These are phyloP conservation scores for Falciphora oryzae DNA, from an alignment of 2,329 filamentous ascomycete genomes.

Conservation along the genomic window DNA sequence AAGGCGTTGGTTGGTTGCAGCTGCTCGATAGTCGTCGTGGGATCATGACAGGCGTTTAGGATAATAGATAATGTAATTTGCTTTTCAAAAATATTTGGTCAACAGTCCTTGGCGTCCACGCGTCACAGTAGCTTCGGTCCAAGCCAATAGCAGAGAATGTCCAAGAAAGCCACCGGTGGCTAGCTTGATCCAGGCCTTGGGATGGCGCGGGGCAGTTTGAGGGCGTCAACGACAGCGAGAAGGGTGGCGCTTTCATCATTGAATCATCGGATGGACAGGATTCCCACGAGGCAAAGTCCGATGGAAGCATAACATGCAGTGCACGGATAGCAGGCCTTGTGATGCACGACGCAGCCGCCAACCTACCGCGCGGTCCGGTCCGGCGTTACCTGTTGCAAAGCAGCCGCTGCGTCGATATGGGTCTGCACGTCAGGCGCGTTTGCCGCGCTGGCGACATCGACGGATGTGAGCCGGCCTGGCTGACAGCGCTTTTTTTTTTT, in stretches of 20 bases:
- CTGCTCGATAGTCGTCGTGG: background rate
- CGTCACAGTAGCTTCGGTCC: background rate
- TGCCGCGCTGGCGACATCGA: no score
- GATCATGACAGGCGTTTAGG: conserved; percentile 2
- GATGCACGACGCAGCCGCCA: background rate
- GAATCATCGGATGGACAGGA: background rate
- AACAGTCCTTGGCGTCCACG: background rate
- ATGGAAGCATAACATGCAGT: background rate
- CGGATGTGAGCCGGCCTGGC: no score
- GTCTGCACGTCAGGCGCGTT: background rate
- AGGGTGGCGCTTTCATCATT: background rate
- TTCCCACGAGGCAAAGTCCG: no score
- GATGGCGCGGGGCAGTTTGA: no score
- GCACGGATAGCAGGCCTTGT: background rate
- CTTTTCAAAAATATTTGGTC: background rate
- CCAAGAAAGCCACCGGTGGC: background rate
- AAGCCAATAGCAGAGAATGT: background rate
- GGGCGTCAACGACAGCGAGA: no score
- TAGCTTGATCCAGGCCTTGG: background rate
- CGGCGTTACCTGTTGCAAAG: background rate
- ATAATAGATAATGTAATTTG: conserved; percentile 9
- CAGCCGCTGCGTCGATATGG: background rate
- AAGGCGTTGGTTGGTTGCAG: background rate
- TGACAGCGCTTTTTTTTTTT: no score
- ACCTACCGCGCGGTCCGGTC: background rate